Base-by-base conservation (phyloP, 345 rosid species). In the Salix udensis region DNA sequence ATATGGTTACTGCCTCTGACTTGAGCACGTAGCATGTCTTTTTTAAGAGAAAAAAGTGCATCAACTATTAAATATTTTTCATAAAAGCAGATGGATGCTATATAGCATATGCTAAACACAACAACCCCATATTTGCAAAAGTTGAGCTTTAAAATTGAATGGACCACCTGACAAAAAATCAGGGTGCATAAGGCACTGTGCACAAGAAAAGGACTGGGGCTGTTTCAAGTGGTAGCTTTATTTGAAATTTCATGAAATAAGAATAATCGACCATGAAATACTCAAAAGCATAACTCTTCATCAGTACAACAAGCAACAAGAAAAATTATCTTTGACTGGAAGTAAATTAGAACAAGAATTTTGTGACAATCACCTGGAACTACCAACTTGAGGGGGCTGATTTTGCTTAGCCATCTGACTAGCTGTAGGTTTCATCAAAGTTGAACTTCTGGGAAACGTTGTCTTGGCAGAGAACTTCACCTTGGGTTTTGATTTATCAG, bases 341-440 rank as follows among this genome's bases (percentile, higher is more conserved):
- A 52, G 64, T 34, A n/a, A 72, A 37, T 44, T 16, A 70, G 24
- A 69, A 36, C 34, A 52, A 26, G 48, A 52, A 40, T 70, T 46
- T 78, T 14, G 26, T 64, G 74, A 71, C 61, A 74, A 53, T 84
- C 81, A 94, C 98, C 98, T 91, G 39, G 88, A 71, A 78, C 75
- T 75, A 77, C 71, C 79, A 73, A 72, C 79, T 74, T 83, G 79
- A 70, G 80, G 76, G 28, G 79, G 77, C 40, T 44, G 74, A 82
- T 85, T 89, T 86, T 88, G 97, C 86, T 91, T 96, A 24, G 97
- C 98, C 81, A 94, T 83, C 76, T 82, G 79, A 76, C 99, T 91
- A 82, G 90, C 92, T 21, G 99, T 96, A 74, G 97, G 97, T 77
- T 89, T 96, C 98, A 96, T 88, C 85, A 94, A 85, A 79, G 97